phyloP scores from a whole-genome alignment of 768 basidiomycete genomes.

The Tricholoma flavovirens region DNA sequence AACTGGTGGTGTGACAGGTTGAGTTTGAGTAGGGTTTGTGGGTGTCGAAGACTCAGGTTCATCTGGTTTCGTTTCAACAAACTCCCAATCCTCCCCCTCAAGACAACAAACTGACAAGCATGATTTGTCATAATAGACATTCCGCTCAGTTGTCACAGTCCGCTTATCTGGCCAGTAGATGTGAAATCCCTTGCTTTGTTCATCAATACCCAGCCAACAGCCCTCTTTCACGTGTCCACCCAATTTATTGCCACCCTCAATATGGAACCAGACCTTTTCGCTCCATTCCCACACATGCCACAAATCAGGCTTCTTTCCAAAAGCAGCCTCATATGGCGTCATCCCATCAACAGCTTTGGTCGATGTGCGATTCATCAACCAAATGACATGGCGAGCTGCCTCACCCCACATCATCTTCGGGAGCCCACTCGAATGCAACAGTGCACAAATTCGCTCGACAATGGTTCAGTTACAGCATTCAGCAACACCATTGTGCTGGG shows the following conservation, averaged over 20 bases:
- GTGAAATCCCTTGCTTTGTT: neutral
- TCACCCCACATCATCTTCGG: no score
- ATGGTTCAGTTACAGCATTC: no score
- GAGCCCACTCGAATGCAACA: no score
- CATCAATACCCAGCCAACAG: constrained; percentile 1
- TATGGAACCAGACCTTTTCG: no score
- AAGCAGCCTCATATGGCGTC: no score
- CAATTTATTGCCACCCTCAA: constrained; percentile 20
- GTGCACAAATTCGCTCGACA: no score
- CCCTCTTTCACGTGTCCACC: constrained; percentile 15
- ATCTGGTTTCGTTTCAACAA: neutral
- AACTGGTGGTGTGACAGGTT: neutral
- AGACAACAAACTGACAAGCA: constrained; percentile 10
- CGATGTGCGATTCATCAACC: no score
- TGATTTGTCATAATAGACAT: constrained; percentile 17
- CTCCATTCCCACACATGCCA: no score
- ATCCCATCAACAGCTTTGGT: no score
- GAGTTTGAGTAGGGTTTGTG: neutral
- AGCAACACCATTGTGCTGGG: no score
- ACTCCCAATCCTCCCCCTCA: constrained; percentile 22
- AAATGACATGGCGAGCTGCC: no score
- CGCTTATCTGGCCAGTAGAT: neutral
- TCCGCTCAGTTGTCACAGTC: constrained; percentile 18
- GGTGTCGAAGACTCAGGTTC: neutral
- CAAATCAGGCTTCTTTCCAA: no score